Evolutionary conservation across 352 stramenopile species (phyloP), one percentile per base, ranked within the genome.

Genomic region (Paralagenidium karlingii): DNA sequence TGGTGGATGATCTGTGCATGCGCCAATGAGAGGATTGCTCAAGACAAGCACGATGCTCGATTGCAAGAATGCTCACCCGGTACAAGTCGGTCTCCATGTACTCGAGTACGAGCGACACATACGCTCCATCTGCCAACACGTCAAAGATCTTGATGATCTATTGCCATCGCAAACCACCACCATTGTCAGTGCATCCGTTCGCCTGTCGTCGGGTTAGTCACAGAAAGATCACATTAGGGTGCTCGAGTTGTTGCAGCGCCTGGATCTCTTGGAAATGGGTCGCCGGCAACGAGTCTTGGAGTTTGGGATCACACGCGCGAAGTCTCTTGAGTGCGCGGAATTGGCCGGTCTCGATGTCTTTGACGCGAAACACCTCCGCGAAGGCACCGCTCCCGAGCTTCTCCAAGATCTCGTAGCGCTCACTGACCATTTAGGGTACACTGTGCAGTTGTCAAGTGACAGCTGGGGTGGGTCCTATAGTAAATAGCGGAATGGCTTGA

Each of bases 181-280:
- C n/a, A n/a, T n/a, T n/a, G n/a, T n/a, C n/a, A n/a, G n/a, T n/a
- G n/a, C n/a, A n/a, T n/a, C n/a, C n/a, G n/a, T n/a, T n/a, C n/a
- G n/a, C n/a, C n/a, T n/a, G n/a, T 38, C 33, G 38, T 27, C 13
- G 10, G 15, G 27, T 11, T 26, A 7, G 13, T 21, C n/a, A 26
- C 18, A 8, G 9, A 7, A 24, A 27, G 12, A 11, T 19, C 48
- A 84, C 67, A 38, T 82, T 83, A 3, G 62, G 53, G 48, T 89
- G 75, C 24, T 67, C 55, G 29, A 86, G 55, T 41, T 89, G 75
- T 1, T 70, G 67, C 59, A 86, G 55, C 24, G 64, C 55, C 46
- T 89, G 64, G 40, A 86, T 79, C 51, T 85, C 75, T 38, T 84
- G 68, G 55, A 86, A 84, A 19, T 75, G 62, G 22, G 54, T 42